Evolutionary conservation across 148 eudicot species (phyloP).

Genomic region (Camellia sinensis): DNA sequence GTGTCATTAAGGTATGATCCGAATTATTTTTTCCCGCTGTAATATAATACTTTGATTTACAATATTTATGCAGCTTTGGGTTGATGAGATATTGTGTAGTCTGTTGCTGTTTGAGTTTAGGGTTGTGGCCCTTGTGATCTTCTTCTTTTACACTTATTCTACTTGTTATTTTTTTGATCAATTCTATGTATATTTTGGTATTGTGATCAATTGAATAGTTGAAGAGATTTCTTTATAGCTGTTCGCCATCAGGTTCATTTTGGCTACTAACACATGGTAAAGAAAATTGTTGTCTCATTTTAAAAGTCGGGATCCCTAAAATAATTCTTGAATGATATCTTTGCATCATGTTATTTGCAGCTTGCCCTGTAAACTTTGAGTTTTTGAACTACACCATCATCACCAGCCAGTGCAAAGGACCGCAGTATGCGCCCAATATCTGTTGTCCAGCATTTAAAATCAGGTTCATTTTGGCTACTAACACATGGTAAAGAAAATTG

Average conservation of each 20-base stretch:
- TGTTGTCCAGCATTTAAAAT: conserved; percentile 43
- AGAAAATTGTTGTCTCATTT: not conserved
- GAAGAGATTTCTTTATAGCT: no score
- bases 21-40: no score
- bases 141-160: no score
- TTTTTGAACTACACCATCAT: conserved; percentile 42
- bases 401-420: conserved; percentile 51
- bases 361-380: conserved; percentile 53
- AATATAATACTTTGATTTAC: no score
- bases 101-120: no score
- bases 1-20: no score
- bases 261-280: not conserved
- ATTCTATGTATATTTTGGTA: no score
- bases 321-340: not conserved
- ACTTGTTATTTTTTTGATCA: no score
- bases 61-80: no score
- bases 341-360: conserved; percentile 25
- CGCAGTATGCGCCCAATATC: conserved; percentile 24
- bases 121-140: no score
- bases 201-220: no score
- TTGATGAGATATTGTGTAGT: no score
- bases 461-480: not conserved
- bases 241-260: not conserved
- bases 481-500: not conserved
- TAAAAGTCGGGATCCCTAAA: not conserved